Evolutionary conservation across 352 stramenopile genomes (phyloP).

Genomic region (Pythium sukuiense): DNA sequence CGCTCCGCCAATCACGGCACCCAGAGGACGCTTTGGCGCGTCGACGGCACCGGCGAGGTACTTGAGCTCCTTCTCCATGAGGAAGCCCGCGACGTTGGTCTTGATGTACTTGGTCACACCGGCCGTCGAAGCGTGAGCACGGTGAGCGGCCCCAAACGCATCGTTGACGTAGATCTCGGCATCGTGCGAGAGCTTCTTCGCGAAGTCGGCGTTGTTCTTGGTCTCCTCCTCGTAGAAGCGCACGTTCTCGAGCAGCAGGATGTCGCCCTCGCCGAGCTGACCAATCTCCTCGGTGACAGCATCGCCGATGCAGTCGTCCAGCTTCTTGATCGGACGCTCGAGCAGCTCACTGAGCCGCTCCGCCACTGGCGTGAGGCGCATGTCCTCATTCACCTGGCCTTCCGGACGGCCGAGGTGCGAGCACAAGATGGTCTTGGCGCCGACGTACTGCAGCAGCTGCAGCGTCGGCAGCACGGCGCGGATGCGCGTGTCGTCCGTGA

Average conservation of each 20-base stretch:
- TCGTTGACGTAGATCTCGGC: conserved; percentile 98
- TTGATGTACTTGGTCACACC: conserved; percentile 95
- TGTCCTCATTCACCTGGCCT: conserved; percentile 77
- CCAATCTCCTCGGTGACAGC: conserved; percentile 84
- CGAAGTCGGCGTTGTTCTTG: conserved; percentile 94
- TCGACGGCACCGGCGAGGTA: conserved; percentile 92
- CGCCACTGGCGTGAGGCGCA: conserved; percentile 92
- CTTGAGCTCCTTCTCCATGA: conserved; percentile 98
- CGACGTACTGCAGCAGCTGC: conserved; percentile 89
- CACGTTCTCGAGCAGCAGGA: conserved; percentile 93
- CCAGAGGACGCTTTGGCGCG: conserved; percentile 90
- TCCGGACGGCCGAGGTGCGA: conserved; percentile 98
- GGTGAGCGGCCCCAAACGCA: conserved; percentile 97
- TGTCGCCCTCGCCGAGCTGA: conserved; percentile 88
- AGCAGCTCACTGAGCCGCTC: conserved; percentile 93
- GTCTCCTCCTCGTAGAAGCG: conserved; percentile 97
- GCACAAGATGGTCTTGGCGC: conserved; percentile 94
- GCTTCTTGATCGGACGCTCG: conserved; percentile 89
- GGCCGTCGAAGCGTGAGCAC: conserved; percentile 97
- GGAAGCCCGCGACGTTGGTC: conserved; percentile 93
- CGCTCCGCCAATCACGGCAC: conserved; percentile 94
- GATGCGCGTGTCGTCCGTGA: conserved; percentile 97
- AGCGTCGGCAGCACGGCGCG: conserved; percentile 94
- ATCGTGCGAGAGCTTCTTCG: conserved; percentile 91
- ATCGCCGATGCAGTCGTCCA: conserved; percentile 95